phyloP scores from a whole-genome alignment of 306 rosid species.

The Urtica urens region DNA sequence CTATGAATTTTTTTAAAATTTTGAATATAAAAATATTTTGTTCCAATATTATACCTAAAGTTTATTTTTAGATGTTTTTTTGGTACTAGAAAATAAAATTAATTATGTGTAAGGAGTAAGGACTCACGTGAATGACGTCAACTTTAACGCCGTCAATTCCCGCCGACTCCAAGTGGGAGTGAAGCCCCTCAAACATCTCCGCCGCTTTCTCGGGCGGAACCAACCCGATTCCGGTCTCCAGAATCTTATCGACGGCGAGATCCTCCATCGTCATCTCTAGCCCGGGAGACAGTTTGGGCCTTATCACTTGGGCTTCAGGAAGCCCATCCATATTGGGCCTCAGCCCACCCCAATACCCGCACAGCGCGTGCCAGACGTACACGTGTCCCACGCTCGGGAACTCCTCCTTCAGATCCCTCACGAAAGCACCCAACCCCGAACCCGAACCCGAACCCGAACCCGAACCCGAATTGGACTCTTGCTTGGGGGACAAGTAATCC shows the following conservation, averaged over 20 bases:
- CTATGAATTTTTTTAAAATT: too few relatives aligned
- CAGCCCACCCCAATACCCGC: slow-evolving; percentile 93
- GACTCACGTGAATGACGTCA: slow-evolving; percentile 87
- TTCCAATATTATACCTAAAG: too few relatives aligned
- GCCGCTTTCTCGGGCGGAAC: slow-evolving; percentile 58
- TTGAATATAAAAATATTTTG: too few relatives aligned
- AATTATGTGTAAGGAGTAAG: too few relatives aligned
- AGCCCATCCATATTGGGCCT: slow-evolving; percentile 55
- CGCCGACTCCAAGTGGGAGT: slow-evolving; percentile 43
- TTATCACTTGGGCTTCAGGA: slow-evolving; percentile 39
- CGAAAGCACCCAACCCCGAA: slow-evolving; percentile 58
- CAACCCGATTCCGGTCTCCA: slow-evolving; percentile 49
- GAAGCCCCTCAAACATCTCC: slow-evolving; percentile 74
- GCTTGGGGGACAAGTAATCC: slow-evolving; percentile 28
- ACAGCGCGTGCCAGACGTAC: slow-evolving; percentile 91
- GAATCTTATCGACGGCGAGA: slow-evolving; percentile 83
- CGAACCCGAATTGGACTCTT: slow-evolving; percentile 30
- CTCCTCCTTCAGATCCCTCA: slow-evolving; percentile 55
- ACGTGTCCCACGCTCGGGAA: slow-evolving; percentile 58
- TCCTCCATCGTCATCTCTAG: slow-evolving; percentile 66
- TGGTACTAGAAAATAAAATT: too few relatives aligned
- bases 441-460: slow-evolving; percentile 27
- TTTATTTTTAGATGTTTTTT: too few relatives aligned
- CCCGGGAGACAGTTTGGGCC: slow-evolving; percentile 46
- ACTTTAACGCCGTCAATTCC: slow-evolving; percentile 94